A percentile compares a stretch with the other conserved stretches of the same genome.
phyloP scores from a whole-genome alignment of 305 asterid genomes.

The Rubia balearica region DNA sequence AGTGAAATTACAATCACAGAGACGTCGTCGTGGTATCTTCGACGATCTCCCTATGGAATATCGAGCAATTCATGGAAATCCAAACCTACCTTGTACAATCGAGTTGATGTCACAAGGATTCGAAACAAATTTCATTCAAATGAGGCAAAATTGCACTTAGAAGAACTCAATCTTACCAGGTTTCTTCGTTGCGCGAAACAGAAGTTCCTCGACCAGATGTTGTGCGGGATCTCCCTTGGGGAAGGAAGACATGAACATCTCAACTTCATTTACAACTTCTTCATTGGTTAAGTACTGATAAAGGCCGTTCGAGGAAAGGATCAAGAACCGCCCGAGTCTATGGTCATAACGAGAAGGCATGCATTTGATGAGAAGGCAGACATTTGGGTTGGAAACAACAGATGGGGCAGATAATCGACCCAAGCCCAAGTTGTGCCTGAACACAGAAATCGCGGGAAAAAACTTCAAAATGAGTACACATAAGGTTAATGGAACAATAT shows the following conservation, averaged over 20 bases:
- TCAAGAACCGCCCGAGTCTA: conserved; percentile 59
- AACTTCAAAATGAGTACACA: no score
- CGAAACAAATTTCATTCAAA: no score
- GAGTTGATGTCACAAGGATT: not conserved
- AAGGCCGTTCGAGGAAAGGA: conserved; percentile 85
- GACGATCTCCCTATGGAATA: conserved; percentile 58
- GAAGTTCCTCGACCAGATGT: conserved; percentile 76
- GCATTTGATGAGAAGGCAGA: conserved; percentile 67
- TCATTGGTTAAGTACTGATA: conserved; percentile 87
- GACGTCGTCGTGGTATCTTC: conserved; percentile 67
- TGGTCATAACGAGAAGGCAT: conserved; percentile 66
- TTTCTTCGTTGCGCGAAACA: conserved; percentile 84
- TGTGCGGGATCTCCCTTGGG: conserved; percentile 99
- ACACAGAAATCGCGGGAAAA: no score
- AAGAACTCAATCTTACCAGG: conserved; percentile 39
- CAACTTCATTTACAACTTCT: conserved; percentile 76
- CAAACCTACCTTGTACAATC: conserved; percentile 41
- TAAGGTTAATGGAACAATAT: no score
- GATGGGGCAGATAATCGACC: no score
- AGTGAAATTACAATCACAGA: conserved; percentile 25
- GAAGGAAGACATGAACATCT: conserved; percentile 56
- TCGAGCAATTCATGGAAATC: conserved; percentile 78
- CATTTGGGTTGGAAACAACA: no score
- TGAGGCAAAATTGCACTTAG: no score
- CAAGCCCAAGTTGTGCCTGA: no score